Evolutionary conservation across 768 basidiomycete genomes (phyloP), one percentile per base, ranked within the genome.

Genomic region (Gymnopilus dilepis): DNA sequence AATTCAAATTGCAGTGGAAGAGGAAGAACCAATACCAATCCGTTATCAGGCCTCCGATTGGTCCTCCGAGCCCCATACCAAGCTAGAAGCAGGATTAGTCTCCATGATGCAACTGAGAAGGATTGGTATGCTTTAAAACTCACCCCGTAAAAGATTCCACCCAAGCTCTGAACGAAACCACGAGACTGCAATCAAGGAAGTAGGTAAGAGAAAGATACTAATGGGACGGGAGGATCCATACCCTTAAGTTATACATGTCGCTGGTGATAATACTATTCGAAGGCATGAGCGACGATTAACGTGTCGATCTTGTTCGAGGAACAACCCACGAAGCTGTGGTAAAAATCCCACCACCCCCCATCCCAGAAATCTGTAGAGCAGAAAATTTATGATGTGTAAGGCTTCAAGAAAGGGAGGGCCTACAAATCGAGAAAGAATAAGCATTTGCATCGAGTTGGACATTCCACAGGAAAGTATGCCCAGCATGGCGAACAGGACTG

Each of bases 171-270:
- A 0, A 88, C 81, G 59, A 92, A 76, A 15, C 91, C 89, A 58
- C 92, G 81, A 58, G 83, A 80, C 90, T 92, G 63, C 31, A 50
- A 54, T 40, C 22, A 17, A 31, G 28, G 17, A 31, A 47, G 4
- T 28, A 50, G 30, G 24, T 17, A 51, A 11, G 42, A 9, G 24
- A 52, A 51, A 3, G n/a, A 1, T 54, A 17, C 22, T 45, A 45
- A 6, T n/a, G 15, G 43, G 24, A 28, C 7, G 26, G 3, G 28
- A 42, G 2, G 26, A 12, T 19, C 75, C 84, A 58, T 68, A 91
- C 91, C 57, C 92, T 80, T 66, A 93, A 72, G 66, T 80, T 85
- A 67, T 91, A 92, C 90, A 94, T 90, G 66, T 93, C 91, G 68
- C 90, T 91, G 40, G 86, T 84, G 52, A 90, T 83, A 63, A 92